Conservation (phyloP, 768 basidiomycete genomes). For the Podaxis sp. region DNA sequence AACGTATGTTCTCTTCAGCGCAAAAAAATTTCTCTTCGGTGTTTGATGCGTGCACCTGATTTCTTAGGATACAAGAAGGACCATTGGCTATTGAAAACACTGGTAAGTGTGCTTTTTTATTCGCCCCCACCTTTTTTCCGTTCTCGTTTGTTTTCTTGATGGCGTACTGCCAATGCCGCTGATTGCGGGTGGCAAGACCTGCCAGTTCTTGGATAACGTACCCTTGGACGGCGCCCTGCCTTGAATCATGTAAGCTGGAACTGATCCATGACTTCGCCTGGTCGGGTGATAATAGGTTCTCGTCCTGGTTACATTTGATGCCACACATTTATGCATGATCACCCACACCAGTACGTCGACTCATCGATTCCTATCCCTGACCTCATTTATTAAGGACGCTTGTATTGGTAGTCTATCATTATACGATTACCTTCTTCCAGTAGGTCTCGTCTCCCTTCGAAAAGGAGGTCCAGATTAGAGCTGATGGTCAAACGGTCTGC, state of each 20-base stretch:
- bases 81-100: slow-evolving; percentile 32
- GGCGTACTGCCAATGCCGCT: not conserved
- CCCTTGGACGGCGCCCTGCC: too few species aligned
- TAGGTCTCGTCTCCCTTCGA: slow-evolving; percentile 12
- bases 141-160: not conserved
- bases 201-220: too few species aligned
- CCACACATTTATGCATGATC: slow-evolving; percentile 43
- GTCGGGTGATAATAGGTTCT: slow-evolving; percentile 19
- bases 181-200: not conserved
- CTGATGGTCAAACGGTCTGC: not conserved
- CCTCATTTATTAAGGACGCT: not conserved
- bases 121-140: not conserved
- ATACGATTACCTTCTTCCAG: slow-evolving; percentile 41
- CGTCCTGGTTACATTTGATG: slow-evolving; percentile 33
- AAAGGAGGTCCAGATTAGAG: not conserved
- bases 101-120: slow-evolving; percentile 24
- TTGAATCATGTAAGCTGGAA: not conserved
- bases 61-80: slow-evolving; percentile 34
- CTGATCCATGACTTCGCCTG: not conserved
- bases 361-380: not conserved
- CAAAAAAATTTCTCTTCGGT: not conserved
- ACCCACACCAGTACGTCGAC: slow-evolving; percentile 37
- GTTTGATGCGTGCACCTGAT: not conserved
- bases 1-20: slow-evolving; percentile 19
- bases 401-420: slow-evolving; percentile 36